phyloP scores from a whole-genome alignment of 768 basidiomycete species.

The Dentipellis sp. region DNA sequence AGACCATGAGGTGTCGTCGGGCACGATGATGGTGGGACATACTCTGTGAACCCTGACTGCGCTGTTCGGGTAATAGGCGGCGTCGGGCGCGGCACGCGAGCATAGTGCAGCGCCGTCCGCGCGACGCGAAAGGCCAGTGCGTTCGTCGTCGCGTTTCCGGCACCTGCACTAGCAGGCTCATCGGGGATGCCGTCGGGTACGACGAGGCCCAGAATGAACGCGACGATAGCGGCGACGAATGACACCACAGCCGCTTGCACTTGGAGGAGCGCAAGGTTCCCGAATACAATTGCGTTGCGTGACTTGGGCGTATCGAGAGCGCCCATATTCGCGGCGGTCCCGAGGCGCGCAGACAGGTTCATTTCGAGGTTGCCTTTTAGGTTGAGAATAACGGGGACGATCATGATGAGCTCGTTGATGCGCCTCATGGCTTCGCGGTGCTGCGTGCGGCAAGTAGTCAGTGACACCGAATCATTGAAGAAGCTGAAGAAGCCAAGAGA shows the following conservation, averaged over 20 bases:
- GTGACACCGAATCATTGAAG: neutral
- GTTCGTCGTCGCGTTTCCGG: neutral
- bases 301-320: slow-evolving; percentile 67
- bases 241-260: slow-evolving; percentile 91
- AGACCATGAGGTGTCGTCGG: neutral
- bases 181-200: slow-evolving; percentile 29
- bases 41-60: slow-evolving; percentile 13
- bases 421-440: slow-evolving; percentile 83
- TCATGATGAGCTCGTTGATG: slow-evolving; percentile 93
- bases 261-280: slow-evolving; percentile 82
- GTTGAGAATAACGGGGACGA: slow-evolving; percentile 89
- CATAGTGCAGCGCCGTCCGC: neutral
- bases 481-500: neutral
- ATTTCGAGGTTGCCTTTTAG: slow-evolving; percentile 99
- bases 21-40: neutral
- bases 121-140: neutral
- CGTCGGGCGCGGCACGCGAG: slow-evolving; percentile 3
- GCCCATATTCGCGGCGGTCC: slow-evolving; percentile 90
- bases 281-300: slow-evolving; percentile 60
- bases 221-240: slow-evolving; percentile 72
- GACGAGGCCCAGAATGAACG: slow-evolving; percentile 61
- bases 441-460: slow-evolving; percentile 26
- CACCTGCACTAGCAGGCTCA: slow-evolving; percentile 1
- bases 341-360: slow-evolving; percentile 94
- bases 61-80: neutral